Base-by-base conservation (phyloP, 768 basidiomycete species). In the Chalciporus chontae region DNA sequence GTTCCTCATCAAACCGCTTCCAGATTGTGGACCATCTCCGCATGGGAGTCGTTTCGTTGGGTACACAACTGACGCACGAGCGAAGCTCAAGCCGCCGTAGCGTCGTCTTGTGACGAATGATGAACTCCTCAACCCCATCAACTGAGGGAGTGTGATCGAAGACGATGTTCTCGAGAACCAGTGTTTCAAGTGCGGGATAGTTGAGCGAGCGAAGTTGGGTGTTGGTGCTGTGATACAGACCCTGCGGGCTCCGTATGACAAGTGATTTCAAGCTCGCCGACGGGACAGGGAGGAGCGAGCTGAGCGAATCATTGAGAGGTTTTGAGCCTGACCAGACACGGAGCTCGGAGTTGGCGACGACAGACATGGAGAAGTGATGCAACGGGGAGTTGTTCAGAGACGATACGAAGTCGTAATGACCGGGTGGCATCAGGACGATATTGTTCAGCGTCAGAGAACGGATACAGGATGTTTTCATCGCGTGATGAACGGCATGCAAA, bases 321-420 rank as follows among this genome's bases (percentile, higher is more conserved):
- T 69, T 67, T 2, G 66, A 69, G 4, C 66, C 66, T 1, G 67
- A 67, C 67, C 65, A 67, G 26, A 24, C 43, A 17, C 55, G 47
- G 15, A 69, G 52, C 34, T 65, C 67, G 14, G 61, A 61, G 54
- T 67, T 67, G n/a, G 65, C 55, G 26, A 69, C 57, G 26, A 67
- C 51, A 11, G 65, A 57, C 43, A 67, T 56, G 31, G 66, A 69
- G 8, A 67, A 54, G 43, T 69, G 63, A 0, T 65, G 60, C 9
- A 67, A 19, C 15, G 66, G 58, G 4, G 67, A 59, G 34, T 69
- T 50, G 0, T 43, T 46, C 41, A 67, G 41, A 7, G 65, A 48
- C 2, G 52, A 46, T 10, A 65, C 61, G 38, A 67, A 69, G 43
- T 65, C 63, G 13, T 69, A 69, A 18, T 42, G 53, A 18, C 53